A percentile compares a stretch with the other conserved stretches of the same genome.
phyloP scores from a whole-genome alignment of 306 rosid genomes.

The Cucumis melo region DNA sequence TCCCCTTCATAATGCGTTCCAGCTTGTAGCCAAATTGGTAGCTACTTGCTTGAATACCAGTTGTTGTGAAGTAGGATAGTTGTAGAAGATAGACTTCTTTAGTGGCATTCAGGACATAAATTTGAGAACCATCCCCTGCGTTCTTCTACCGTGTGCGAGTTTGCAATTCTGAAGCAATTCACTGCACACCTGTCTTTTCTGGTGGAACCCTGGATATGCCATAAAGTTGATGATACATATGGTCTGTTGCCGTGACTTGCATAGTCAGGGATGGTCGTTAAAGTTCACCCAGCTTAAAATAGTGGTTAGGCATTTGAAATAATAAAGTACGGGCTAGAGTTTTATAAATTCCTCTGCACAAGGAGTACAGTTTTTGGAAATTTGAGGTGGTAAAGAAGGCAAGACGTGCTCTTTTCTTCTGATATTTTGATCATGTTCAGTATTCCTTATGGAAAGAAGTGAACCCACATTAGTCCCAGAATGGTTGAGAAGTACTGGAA shows the following conservation, averaged over 20 bases:
- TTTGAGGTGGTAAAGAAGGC: conserved; percentile 40
- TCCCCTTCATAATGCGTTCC: background rate
- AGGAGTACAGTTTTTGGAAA: background rate
- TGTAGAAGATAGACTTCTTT: conserved; percentile 4
- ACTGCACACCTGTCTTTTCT: background rate
- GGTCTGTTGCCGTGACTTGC: background rate
- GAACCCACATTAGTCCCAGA: conserved; percentile 97
- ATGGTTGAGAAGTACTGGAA: conserved; percentile 95
- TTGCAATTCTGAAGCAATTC: background rate
- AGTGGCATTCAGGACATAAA: background rate
- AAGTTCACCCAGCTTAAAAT: background rate
- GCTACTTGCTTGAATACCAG: conserved; percentile 9
- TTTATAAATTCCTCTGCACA: background rate
- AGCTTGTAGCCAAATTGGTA: background rate
- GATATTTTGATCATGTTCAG: conserved; percentile 67
- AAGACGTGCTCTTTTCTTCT: conserved; percentile 18
- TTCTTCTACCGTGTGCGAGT: background rate
- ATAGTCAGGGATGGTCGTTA: background rate
- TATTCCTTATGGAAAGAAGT: conserved; percentile 94
- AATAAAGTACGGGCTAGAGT: background rate
- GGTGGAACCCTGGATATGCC: background rate
- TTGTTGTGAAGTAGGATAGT: conserved; percentile 16
- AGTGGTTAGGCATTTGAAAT: background rate
- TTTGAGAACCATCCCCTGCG: background rate
- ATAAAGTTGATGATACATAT: background rate